Evolutionary conservation across 441 rosid species (phyloP).

Genomic region (Pelargonium australe): DNA sequence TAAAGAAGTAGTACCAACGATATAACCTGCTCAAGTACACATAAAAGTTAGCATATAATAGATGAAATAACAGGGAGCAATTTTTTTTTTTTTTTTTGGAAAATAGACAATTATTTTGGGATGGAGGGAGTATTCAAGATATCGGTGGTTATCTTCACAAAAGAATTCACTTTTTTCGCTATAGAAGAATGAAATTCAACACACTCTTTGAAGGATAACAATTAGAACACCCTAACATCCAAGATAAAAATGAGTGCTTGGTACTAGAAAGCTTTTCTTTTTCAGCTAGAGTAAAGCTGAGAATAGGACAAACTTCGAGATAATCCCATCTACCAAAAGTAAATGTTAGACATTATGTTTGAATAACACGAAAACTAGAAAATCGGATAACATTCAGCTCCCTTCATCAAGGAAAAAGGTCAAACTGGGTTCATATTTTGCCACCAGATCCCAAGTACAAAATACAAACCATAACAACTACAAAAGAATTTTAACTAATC

Average conservation of each 20-base stretch:
- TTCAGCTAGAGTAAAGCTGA: neutral
- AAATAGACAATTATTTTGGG: too few species aligned
- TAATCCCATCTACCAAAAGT: neutral
- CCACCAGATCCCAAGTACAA: too few species aligned
- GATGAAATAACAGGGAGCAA: neutral
- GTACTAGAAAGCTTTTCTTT: neutral
- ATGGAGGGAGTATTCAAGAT: too few species aligned
- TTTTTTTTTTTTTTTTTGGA: too few species aligned
- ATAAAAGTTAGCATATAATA: neutral
- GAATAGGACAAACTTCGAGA: neutral
- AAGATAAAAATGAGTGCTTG: neutral
- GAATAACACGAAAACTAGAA: neutral
- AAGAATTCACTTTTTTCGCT: neutral
- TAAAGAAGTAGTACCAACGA: conserved; percentile 42
- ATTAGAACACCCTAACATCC: neutral
- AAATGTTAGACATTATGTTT: neutral
- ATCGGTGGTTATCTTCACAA: neutral
- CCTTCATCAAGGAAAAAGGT: too few species aligned
- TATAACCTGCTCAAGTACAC: conserved; percentile 44
- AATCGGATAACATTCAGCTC: neutral
- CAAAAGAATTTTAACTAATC: too few species aligned
- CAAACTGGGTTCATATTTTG: too few species aligned
- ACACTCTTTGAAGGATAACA: neutral
- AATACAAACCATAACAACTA: too few species aligned
- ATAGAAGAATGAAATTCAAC: neutral